Base-by-base conservation (phyloP, 768 basidiomycete genomes). In the Fomitopsis pulvina region DNA sequence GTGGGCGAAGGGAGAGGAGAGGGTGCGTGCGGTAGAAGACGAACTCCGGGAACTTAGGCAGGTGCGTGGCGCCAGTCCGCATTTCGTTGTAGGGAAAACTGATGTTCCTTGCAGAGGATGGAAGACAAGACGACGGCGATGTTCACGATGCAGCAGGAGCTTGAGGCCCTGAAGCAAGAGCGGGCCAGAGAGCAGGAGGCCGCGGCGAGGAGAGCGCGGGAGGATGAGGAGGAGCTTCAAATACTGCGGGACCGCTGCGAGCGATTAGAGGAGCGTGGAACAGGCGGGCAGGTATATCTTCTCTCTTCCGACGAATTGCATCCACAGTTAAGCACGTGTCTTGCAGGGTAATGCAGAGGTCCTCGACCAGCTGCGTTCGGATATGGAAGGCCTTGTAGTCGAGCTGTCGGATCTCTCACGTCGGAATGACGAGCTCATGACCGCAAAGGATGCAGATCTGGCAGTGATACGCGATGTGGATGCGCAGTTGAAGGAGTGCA, bases 341-440 rank as follows among this genome's bases (percentile, higher is more conserved):
- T n/a, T 46, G 20, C 52, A 87, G 84, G 71, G 70, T 20, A 78
- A 88, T 60, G 60, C 74, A 2, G 84, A 86, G 12, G 68, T 84
- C 37, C 75, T 92, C 2, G 82, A 89, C 45, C 92, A 92, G 59
- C 76, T 99, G 5, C 78, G 84, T 52, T 75, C 74, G 8, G 93
- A 98, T 59, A 82, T 96, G 76, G 84, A 90, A 59, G 75, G 77
- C 24, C 74, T 99, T 3, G 63, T 98, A 51, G 70, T 74, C 3
- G 94, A 97, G 62, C 73, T 97, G 26, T 74, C 79, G 11, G 83
- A 91, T 50, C 76, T 96, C 9, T 88, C 91, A 18, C 78, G 77
- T 18, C 80, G 87, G 44, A 94, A 96, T 57, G 94, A 98, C 57
- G 91, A 95, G 61, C 72, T 96, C 28, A 84, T 91, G 79, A 74